phyloP scores from a whole-genome alignment of 164 flowering plant genomes.

The Nelumbo lutea region DNA sequence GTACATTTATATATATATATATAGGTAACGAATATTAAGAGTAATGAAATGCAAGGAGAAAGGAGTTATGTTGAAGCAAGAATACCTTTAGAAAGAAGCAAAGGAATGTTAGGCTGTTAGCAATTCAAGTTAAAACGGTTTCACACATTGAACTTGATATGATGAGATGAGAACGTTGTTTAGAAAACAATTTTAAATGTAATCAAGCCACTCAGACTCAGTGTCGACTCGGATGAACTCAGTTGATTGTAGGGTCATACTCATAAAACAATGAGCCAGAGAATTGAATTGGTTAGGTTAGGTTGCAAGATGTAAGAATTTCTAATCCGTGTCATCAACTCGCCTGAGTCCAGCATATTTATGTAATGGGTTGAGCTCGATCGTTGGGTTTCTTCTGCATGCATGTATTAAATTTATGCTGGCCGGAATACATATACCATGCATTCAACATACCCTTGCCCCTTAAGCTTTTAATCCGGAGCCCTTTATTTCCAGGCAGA shows the following conservation, averaged over 20 bases:
- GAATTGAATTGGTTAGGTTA: too few species aligned
- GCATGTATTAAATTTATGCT: background rate
- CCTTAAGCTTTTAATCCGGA: slow-evolving; percentile 18
- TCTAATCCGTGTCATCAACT: too few species aligned
- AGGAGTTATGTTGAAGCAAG: slow-evolving; percentile 37
- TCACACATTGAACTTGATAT: background rate
- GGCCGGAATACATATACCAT: slow-evolving; percentile 9
- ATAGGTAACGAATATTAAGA: slow-evolving; percentile 26
- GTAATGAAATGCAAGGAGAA: slow-evolving; percentile 16
- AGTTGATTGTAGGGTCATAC: too few species aligned
- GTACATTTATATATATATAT: slow-evolving; percentile 20
- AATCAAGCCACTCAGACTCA: too few species aligned
- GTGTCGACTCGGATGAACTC: too few species aligned
- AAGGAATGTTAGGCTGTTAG: slow-evolving; percentile 20
- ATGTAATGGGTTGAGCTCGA: background rate
- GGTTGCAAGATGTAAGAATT: too few species aligned
- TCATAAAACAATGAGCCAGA: too few species aligned
- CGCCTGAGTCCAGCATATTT: too few species aligned
- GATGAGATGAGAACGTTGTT: background rate
- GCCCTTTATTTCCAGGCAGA: slow-evolving; percentile 17
- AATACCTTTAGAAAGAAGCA: slow-evolving; percentile 53
- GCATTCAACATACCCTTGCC: slow-evolving; percentile 20
- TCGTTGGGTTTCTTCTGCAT: background rate
- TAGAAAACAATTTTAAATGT: too few species aligned
- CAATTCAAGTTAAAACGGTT: background rate